These are phyloP conservation scores for Persicaria maculosa DNA, from an alignment of 148 eudicot genomes.

Conservation along the genomic window DNA sequence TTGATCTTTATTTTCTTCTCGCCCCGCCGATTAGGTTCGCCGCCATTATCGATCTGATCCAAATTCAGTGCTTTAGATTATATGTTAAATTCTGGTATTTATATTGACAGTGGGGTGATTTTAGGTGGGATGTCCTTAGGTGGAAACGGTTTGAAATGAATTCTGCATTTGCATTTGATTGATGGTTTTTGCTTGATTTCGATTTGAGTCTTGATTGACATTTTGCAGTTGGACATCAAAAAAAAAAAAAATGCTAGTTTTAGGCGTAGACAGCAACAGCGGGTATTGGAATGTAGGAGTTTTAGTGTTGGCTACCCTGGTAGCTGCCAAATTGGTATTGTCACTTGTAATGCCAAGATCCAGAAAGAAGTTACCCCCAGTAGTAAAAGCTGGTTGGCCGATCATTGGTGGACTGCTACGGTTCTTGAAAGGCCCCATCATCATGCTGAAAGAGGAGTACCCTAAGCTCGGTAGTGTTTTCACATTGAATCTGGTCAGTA, in stretches of 20 bases:
- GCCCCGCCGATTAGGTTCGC: too few species aligned
- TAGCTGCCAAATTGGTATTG: constrained; percentile 59
- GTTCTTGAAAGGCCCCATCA: constrained; percentile 71
- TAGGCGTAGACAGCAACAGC: constrained; percentile 15
- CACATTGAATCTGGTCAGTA: constrained; percentile 60
- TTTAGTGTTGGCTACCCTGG: constrained; percentile 51
- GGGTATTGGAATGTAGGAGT: constrained; percentile 46
- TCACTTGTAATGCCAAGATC: constrained; percentile 50
- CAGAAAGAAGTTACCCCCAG: constrained; percentile 64
- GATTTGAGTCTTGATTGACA: neutral
- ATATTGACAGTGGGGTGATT: too few species aligned
- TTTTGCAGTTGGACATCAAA: neutral
- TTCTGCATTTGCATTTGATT: neutral
- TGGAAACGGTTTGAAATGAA: neutral
- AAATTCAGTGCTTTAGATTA: too few species aligned
- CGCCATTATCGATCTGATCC: too few species aligned
- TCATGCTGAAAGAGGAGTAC: constrained; percentile 70
- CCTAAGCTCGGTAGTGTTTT: constrained; percentile 86
- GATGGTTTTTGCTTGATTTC: neutral
- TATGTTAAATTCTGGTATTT: too few species aligned
- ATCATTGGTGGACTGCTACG: constrained; percentile 62
- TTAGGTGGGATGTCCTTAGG: neutral
- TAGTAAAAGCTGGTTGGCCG: constrained; percentile 50
- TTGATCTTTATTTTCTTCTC: too few species aligned
- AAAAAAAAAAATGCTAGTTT: neutral